Conservation (phyloP, 805 yeast genomes). For the Ogataea methanolica region DNA sequence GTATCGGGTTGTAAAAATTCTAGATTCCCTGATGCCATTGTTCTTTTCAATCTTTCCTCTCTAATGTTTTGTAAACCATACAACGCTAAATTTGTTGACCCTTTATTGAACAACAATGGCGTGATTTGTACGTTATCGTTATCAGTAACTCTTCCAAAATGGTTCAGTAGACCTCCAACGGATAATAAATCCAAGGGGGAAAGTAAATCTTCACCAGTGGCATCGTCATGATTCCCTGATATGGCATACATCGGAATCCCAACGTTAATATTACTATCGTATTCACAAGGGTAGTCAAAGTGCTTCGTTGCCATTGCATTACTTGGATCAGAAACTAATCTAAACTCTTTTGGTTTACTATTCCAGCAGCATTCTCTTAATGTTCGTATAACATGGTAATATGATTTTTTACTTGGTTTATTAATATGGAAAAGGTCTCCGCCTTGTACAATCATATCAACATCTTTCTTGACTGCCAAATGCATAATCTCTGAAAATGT, state of each 20-base stretch:
- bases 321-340: slow-evolving; percentile 75
- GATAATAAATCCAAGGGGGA: slow-evolving; percentile 84
- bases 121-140: slow-evolving; percentile 68
- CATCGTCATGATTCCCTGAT: slow-evolving; percentile 95
- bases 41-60: slow-evolving; percentile 80
- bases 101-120: slow-evolving; percentile 82
- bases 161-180: slow-evolving; percentile 79
- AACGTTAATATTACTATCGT: slow-evolving; percentile 85
- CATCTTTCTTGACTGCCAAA: slow-evolving; percentile 65
- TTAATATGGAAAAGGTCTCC: slow-evolving; percentile 93
- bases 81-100: slow-evolving; percentile 73
- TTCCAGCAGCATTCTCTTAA: slow-evolving; percentile 74
- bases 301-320: slow-evolving; percentile 54
- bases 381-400: slow-evolving; percentile 75
- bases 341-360: slow-evolving; percentile 82
- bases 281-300: slow-evolving; percentile 72
- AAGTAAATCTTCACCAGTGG: slow-evolving; percentile 78
- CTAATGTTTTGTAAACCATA: slow-evolving; percentile 87
- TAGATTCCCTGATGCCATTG: slow-evolving; percentile 77
- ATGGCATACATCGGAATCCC: slow-evolving; percentile 89
- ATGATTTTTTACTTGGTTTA: slow-evolving; percentile 81
- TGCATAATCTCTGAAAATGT: slow-evolving; percentile 81
- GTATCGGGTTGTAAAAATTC: slow-evolving; percentile 66
- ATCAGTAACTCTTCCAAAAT: slow-evolving; percentile 78
- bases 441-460: slow-evolving; percentile 85